Evolutionary conservation across 2,329 filamentous ascomycete genomes (phyloP), one percentile per base, ranked within the genome.

Genomic region (Fusarium irregulare): DNA sequence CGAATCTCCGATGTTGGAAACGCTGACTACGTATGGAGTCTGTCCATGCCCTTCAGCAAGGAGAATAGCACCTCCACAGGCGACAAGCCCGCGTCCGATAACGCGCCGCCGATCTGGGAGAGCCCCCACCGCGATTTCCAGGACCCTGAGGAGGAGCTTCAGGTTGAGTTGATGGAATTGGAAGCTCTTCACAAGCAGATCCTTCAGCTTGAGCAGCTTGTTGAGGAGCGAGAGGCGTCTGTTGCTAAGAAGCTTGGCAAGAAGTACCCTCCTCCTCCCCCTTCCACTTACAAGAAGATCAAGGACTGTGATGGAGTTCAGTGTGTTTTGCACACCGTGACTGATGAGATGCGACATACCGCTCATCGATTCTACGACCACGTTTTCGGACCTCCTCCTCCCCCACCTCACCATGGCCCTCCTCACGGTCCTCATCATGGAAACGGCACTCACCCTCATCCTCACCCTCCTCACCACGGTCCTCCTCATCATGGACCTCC

Each of bases 121-220:
- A 67, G 44, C 37, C 48, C 57, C 18, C 50, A 42, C 14, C 55
- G 54, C 47, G 34, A 73, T 21, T 68, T 88, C 28, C 60, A 65
- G 50, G 68, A 71, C 18, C 53, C 61, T 14, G 75, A 77, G n/a
- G 70, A 73, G 49, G 76, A 78, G 44, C 68, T 85, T 4, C 79
- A 83, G 23, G 75, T 78, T 13, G 79, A 85, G 58, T 69, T 86
- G n/a, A 78, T 78, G 16, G 82, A 85, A 47, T 76, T 87, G 44
- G 78, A 83, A 45, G 77, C 78, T 46, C 79, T 87, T 65, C 80
- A 78, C 67, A 74, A 77, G 50, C 82, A 84, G 66, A 75, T 83
- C 18, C 69, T 75, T 30, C 79, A 82, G 54, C 77, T 87, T 42
- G 76, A 83, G 68, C 76, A 79, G 51, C 77, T 81, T 16, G 83